Percentiles rank a stretch among this genome's conserved stretches.
These are phyloP conservation scores for Singerocomus rubriflavus DNA, from an alignment of 1,284 basidiomycete species.

Conservation along the genomic window DNA sequence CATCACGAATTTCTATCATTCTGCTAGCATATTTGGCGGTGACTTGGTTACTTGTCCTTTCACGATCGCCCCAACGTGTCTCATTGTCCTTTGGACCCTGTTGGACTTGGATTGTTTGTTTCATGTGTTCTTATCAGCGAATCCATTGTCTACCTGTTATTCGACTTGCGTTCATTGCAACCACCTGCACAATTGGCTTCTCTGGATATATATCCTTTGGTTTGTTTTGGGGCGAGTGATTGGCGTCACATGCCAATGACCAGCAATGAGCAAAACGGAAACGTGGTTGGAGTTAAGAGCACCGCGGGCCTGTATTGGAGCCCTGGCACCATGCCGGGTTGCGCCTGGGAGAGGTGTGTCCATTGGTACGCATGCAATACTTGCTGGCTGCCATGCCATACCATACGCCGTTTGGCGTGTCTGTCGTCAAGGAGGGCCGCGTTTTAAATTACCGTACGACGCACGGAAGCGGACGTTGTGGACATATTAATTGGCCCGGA, in stretches of 20 bases:
- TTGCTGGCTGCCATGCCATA: neutral
- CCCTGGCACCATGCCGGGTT: conserved; percentile 6
- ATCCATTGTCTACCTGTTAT: no score
- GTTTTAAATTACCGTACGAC: conserved; percentile 24
- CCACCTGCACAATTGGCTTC: no score
- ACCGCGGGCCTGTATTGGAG: neutral
- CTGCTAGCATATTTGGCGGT: conserved; percentile 11
- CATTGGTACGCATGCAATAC: neutral
- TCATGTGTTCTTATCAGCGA: neutral
- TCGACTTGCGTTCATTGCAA: no score
- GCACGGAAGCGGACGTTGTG: neutral
- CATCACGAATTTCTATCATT: conserved; percentile 17
- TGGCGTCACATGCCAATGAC: no score
- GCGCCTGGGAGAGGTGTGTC: conserved; percentile 5
- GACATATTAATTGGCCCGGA: conserved; percentile 9
- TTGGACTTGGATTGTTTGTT: conserved; percentile 6
- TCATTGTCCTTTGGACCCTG: neutral
- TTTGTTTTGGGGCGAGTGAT: no score
- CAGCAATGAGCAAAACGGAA: no score
- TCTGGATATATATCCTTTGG: no score
- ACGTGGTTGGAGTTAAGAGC: no score
- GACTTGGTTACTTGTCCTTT: conserved; percentile 6
- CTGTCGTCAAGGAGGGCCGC: conserved; percentile 1
- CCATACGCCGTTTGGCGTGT: neutral
- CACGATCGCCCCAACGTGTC: conserved; percentile 1